These are phyloP conservation scores for Neurospora pannonica DNA, from an alignment of 495 filamentous ascomycete species.

Conservation along the genomic window DNA sequence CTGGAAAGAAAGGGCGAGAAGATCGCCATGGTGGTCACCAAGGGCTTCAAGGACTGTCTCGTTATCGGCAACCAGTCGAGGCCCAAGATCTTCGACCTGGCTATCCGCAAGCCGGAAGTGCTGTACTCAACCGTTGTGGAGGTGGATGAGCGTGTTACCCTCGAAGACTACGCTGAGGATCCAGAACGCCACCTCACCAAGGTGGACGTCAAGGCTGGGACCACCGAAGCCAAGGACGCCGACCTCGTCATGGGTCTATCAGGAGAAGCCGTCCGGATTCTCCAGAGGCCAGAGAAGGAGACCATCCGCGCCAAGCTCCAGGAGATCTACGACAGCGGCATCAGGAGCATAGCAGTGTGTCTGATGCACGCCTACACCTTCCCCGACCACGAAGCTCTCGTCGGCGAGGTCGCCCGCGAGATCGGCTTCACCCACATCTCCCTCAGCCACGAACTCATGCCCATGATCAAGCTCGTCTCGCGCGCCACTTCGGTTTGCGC, in stretches of 20 bases:
- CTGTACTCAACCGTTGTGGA: slow-evolving; percentile 70
- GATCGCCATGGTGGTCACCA: slow-evolving; percentile 84
- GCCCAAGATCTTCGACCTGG: slow-evolving; percentile 76
- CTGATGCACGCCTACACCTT: slow-evolving; percentile 78
- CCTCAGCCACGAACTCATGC: slow-evolving; percentile 70
- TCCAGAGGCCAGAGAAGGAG: slow-evolving; percentile 47
- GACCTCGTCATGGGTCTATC: slow-evolving; percentile 58
- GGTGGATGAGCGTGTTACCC: slow-evolving; percentile 73
- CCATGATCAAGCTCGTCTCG: slow-evolving; percentile 88
- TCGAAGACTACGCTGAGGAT: slow-evolving; percentile 83
- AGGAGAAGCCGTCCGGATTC: slow-evolving; percentile 60
- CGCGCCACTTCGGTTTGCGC: slow-evolving; percentile 87
- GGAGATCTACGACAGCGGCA: slow-evolving; percentile 50
- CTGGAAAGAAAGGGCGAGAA: slow-evolving; percentile 90
- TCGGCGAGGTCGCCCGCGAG: slow-evolving; percentile 58
- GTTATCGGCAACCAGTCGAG: slow-evolving; percentile 80
- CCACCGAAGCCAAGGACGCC: slow-evolving; percentile 29
- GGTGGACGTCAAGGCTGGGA: slow-evolving; percentile 37
- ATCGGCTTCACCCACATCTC: slow-evolving; percentile 71
- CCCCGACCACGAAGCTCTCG: slow-evolving; percentile 60
- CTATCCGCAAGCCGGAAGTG: slow-evolving; percentile 70
- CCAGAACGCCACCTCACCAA: slow-evolving; percentile 49
- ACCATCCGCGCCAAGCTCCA: slow-evolving; percentile 45
- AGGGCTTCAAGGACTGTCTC: slow-evolving; percentile 87
- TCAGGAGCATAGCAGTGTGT: slow-evolving; percentile 65